A percentile compares a stretch with the other conserved stretches of the same genome.
phyloP scores from a whole-genome alignment of 805 yeast species.

The Lipomyces japonicus region DNA sequence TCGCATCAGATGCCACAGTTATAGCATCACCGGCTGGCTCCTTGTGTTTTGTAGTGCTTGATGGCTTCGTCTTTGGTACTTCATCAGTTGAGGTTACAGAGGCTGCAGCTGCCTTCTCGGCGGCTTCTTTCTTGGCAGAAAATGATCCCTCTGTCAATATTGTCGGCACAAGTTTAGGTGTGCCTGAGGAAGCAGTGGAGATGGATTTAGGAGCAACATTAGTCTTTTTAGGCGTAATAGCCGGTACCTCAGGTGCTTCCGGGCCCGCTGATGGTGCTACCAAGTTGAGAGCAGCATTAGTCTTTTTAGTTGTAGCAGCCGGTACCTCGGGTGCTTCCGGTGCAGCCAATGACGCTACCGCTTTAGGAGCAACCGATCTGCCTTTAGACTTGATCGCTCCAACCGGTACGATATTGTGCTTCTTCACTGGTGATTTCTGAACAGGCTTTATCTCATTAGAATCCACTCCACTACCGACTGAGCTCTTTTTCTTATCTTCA shows the following conservation, averaged over 20 bases:
- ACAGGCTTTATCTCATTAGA: background rate
- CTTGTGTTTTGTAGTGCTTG: background rate
- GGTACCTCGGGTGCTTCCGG: too few relatives aligned
- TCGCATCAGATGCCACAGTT: background rate
- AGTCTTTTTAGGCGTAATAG: background rate
- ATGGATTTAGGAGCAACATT: background rate
- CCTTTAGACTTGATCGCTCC: conserved; percentile 20
- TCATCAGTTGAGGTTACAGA: background rate
- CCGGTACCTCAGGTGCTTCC: background rate
- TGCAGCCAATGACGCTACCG: too few relatives aligned
- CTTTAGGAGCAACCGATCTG: too few relatives aligned
- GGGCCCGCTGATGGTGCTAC: background rate
- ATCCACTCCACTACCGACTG: background rate
- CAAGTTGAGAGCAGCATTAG: too few relatives aligned
- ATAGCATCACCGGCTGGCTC: background rate
- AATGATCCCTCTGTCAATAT: background rate
- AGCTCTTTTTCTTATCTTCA: background rate
- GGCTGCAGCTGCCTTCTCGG: background rate
- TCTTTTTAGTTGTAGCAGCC: too few relatives aligned
- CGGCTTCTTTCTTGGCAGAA: background rate
- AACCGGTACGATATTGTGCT: conserved; percentile 19
- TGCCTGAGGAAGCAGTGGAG: too few relatives aligned
- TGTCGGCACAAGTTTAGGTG: too few relatives aligned
- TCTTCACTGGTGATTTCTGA: conserved; percentile 5
- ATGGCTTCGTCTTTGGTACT: background rate